Evolutionary conservation across 148 eudicot genomes (phyloP).

Genomic region (Silene latifolia): DNA sequence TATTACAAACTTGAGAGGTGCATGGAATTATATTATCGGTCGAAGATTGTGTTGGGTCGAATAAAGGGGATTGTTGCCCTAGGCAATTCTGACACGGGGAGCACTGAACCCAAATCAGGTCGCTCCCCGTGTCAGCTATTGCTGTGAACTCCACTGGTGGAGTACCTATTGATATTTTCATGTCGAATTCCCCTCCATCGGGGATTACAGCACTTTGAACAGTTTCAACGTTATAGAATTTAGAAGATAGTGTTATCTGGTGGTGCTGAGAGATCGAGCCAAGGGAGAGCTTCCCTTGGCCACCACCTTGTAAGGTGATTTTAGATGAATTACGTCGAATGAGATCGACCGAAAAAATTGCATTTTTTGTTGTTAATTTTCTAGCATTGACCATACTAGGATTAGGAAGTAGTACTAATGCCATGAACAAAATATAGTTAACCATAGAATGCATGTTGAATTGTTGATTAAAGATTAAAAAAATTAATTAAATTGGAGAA

Average conservation of each 20-base stretch:
- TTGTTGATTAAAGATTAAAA: background rate
- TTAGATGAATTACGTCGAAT: slow-evolving; percentile 2
- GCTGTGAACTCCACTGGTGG: slow-evolving; percentile 25
- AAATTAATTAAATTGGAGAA: background rate
- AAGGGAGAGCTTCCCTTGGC: background rate
- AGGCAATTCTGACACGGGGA: slow-evolving; percentile 26
- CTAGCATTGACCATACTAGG: slow-evolving; percentile 8
- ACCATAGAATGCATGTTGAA: background rate
- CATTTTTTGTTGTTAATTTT: background rate
- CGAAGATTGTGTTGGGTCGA: slow-evolving; percentile 25
- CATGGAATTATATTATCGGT: slow-evolving; percentile 22
- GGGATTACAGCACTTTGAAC: background rate
- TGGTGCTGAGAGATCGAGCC: slow-evolving; percentile 17
- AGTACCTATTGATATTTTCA: slow-evolving; percentile 26
- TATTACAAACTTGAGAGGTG: slow-evolving; percentile 14
- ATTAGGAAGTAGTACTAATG: background rate
- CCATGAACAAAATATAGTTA: background rate
- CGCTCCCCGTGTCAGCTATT: slow-evolving; percentile 38
- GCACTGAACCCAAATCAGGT: slow-evolving; percentile 38
- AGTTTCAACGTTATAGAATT: background rate
- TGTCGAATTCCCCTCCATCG: slow-evolving; percentile 13
- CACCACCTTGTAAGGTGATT: background rate
- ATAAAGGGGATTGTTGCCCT: slow-evolving; percentile 16
- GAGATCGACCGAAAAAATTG: slow-evolving; percentile 3
- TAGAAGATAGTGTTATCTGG: background rate